phyloP scores from a whole-genome alignment of 106 monocot genomes.

The Dendrobium nobile region DNA sequence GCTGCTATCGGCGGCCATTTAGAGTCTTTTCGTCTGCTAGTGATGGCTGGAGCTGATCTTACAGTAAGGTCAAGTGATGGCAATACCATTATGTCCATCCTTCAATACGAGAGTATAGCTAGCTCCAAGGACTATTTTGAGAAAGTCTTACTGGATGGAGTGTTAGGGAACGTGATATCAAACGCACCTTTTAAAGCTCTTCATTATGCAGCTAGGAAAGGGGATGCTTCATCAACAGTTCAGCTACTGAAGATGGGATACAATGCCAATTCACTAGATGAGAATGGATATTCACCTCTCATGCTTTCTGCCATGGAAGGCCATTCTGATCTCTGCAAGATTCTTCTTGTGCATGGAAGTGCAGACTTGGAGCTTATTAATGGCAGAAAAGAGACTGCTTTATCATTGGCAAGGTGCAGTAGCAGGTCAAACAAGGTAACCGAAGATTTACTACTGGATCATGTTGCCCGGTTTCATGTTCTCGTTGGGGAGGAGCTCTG shows the following conservation, averaged over 20 bases:
- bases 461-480: conserved; percentile 32
- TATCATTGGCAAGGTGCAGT: conserved; percentile 36
- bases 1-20: conserved; percentile 30
- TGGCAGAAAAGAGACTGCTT: conserved; percentile 41
- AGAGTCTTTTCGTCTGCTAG: conserved; percentile 44
- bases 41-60: conserved; percentile 59
- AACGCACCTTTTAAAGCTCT: conserved; percentile 35
- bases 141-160: conserved; percentile 34
- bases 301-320: conserved; percentile 55
- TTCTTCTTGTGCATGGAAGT: conserved; percentile 24
- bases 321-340: conserved; percentile 35
- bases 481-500: conserved; percentile 33
- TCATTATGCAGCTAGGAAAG: conserved; percentile 44
- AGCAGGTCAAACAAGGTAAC: conserved; percentile 23
- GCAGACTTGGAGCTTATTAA: conserved; percentile 31
- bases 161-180: conserved; percentile 24
- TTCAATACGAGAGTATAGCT: conserved; percentile 3
- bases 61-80: conserved; percentile 22
- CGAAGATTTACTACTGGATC: conserved; percentile 38
- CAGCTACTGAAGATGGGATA: conserved; percentile 50
- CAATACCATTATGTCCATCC: conserved; percentile 26
- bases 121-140: conserved; percentile 24
- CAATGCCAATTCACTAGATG: conserved; percentile 30
- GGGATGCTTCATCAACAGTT: conserved; percentile 30
- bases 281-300: conserved; percentile 51